Percentiles rank a stretch among this genome's conserved stretches.
Conservation (phyloP, 805 yeast species). For the Candida wancherniae region DNA sequence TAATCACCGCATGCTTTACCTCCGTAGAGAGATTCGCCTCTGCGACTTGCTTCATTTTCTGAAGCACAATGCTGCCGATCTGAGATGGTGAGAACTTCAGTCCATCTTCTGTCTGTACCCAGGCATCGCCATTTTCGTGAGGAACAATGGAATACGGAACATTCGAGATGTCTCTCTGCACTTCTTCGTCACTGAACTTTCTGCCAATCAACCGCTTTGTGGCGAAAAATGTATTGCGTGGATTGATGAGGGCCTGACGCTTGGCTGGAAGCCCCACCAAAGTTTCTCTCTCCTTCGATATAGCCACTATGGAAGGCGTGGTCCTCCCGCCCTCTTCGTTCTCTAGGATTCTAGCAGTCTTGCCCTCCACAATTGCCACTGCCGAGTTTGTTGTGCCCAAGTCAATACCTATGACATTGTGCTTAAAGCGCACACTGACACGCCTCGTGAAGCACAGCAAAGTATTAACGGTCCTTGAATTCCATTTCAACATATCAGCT, state of each 20-base stretch:
- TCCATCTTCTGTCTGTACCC: constrained; percentile 46
- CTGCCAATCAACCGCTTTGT: constrained; percentile 80
- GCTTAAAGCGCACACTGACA: constrained; percentile 20
- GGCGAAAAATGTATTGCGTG: constrained; percentile 75
- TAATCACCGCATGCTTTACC: constrained; percentile 69
- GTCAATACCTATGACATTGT: constrained; percentile 68
- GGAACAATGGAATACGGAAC: constrained; percentile 62
- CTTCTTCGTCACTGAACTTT: constrained; percentile 61
- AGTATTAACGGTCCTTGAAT: too few species aligned
- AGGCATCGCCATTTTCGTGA: constrained; percentile 64
- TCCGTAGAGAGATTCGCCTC: constrained; percentile 39
- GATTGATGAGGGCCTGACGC: constrained; percentile 71
- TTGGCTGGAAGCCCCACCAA: constrained; percentile 69
- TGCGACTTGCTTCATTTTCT: constrained; percentile 64
- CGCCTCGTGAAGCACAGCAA: too few species aligned
- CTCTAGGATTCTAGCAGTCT: constrained; percentile 61
- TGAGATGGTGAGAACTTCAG: constrained; percentile 60
- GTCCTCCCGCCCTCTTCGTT: constrained; percentile 77
- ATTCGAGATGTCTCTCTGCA: constrained; percentile 58
- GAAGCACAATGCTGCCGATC: constrained; percentile 60
- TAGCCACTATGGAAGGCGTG: constrained; percentile 76
- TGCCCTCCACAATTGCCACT: constrained; percentile 68
- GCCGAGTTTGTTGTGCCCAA: constrained; percentile 86
- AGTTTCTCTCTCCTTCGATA: constrained; percentile 30
- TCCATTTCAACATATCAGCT: too few species aligned